Evolutionary conservation across 1,284 basidiomycete genomes (phyloP), one percentile per base, ranked within the genome.

Genomic region (Sparassis latifolia): DNA sequence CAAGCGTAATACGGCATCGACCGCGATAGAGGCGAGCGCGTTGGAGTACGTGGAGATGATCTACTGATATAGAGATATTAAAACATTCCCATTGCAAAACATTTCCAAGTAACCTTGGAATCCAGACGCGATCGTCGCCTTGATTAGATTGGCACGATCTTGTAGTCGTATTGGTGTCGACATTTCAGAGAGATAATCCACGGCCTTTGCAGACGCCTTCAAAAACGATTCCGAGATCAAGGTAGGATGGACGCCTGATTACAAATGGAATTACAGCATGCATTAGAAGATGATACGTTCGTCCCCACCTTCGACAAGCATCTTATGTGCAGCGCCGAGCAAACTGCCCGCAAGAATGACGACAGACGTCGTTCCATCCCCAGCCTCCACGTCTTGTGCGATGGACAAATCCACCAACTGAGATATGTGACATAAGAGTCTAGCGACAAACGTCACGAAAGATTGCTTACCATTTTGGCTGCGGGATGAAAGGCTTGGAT

Each of bases 31-130:
- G 10, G 97, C 92, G 51, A 99, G 81, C 38, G 92, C 93, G 7
- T 94, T 92, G 3, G 97, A 99, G 70, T 98, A 99, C 80, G 99
- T 97, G 20, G 96, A 98, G 44, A 99, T 97, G 61, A 99, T 97
- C 92, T 96, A 55, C 6, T 38, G 48, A 20, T 20, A 20, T n/a
- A 48, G 35, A 28, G 44, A 31, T 57, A 51, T 33, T 12, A 29
- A 44, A 43, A 39, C 52, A 30, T 31, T 20, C 20, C 20, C 20
- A 20, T 20, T 20, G 20, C 20, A 20, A 20, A 20, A 20, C 1
- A 20, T 20, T 20, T 20, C 20, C 20, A 20, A 20, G 20, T 40
- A 54, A 88, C 93, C 76, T 98, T 99, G 50, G 96, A 99, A 73
- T 97, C 98, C 47, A 51, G 90, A 93, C 0, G 97, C 99, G 63